Percentiles rank a stretch among this genome's conserved stretches.
Evolutionary conservation across 768 basidiomycete species (phyloP).

Genomic region (Suillus occidentalis): DNA sequence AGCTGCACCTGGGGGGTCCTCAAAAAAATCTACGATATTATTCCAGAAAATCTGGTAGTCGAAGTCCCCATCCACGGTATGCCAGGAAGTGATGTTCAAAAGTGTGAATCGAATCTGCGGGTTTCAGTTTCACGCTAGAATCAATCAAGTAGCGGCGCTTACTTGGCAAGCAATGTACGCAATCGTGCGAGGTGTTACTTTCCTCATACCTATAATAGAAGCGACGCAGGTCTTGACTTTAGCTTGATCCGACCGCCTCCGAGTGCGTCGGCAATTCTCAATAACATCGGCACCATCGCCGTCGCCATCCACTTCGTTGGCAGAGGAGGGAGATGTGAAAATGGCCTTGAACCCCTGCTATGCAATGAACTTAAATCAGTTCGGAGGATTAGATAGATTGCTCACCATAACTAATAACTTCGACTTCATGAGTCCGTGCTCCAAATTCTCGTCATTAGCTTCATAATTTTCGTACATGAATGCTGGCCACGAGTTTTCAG

Average conservation of each 20-base stretch:
- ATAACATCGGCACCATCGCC: too few species aligned
- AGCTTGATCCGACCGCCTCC: conserved; percentile 7
- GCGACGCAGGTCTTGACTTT: conserved; percentile 4
- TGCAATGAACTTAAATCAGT: too few species aligned
- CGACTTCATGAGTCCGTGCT: too few species aligned
- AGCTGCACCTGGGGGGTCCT: neutral
- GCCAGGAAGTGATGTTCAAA: conserved; percentile 11
- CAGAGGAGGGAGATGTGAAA: too few species aligned
- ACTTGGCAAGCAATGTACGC: conserved; percentile 9
- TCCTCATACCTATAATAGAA: conserved; percentile 6
- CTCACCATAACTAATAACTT: too few species aligned
- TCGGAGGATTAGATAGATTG: too few species aligned
- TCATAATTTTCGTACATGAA: too few species aligned
- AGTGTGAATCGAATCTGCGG: conserved; percentile 15
- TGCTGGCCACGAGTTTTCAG: too few species aligned
- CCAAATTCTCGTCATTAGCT: too few species aligned
- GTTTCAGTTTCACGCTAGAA: too few species aligned
- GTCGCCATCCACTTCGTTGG: too few species aligned
- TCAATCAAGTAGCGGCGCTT: neutral
- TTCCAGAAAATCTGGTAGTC: conserved; percentile 15
- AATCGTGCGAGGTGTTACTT: conserved; percentile 20
- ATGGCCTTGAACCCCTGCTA: too few species aligned
- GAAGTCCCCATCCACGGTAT: conserved; percentile 7
- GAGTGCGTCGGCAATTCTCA: neutral
- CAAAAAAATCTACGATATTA: conserved; percentile 18